Base-by-base conservation (phyloP, 2,329 filamentous ascomycete species). In the Pestalotiopsis sp. region DNA sequence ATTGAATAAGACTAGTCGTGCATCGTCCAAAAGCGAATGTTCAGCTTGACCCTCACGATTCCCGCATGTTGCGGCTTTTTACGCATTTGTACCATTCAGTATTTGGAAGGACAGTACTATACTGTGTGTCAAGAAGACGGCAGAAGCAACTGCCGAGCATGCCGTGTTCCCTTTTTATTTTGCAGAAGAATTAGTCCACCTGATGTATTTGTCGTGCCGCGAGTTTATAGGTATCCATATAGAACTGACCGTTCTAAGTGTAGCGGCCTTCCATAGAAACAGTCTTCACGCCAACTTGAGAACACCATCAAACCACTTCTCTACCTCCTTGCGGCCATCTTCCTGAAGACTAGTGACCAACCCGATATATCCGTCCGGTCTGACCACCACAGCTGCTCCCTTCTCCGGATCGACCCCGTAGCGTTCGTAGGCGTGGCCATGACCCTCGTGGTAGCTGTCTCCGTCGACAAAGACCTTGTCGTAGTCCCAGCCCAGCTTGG, bases 321-420 rank as follows among this genome's bases (percentile, higher is more conserved):
- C 71, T 17, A 75, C 70, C 61, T 72, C 72, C 11, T 60, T 45
- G 72, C 73, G 73, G 1, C 71, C 71, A 17, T 70, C 67, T 38
- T 77, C 76, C 4, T 81, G 81, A 23, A 86, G 73, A 65, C 75
- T 70, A 4, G 74, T 71, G 2, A 81, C 70, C 57, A 77, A 80
- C 0, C 80, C 84, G 40, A 93, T 86, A 77, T 93, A 90, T 75
- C 91, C 89, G 80, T 93, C 92, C 2, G 91, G 92, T 63, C 92
- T 78, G 2, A 90, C 80, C 1, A 90, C 80, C 0, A 92, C 85
- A 4, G 89, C 79, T 70, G 87, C 89, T 0, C 91, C 91, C 27
- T 77, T 78, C 66, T 85, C 80, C 20, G 72, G 76, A 71, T 89
- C 83, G 1, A 93, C 81, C 0, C 89, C 91, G 68, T 90, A 91